Conservation (phyloP, 768 basidiomycete genomes). For the Glaciozyma martinii region DNA sequence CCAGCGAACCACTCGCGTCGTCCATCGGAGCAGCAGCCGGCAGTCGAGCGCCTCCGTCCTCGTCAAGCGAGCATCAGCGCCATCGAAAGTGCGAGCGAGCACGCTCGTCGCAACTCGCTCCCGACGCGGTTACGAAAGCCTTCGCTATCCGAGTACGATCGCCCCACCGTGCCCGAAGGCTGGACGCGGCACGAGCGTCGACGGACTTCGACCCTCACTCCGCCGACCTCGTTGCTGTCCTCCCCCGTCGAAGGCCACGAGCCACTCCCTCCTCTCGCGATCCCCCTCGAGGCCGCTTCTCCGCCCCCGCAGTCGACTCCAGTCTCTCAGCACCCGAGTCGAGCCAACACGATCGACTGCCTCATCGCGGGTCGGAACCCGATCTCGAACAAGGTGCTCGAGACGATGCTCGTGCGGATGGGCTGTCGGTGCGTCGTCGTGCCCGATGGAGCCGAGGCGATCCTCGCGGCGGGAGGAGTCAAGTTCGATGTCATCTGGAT, state of each 20-base stretch:
- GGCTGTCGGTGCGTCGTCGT: slow-evolving; percentile 95
- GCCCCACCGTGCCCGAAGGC: slow-evolving; percentile 7
- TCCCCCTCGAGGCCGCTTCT: not conserved
- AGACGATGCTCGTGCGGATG: slow-evolving; percentile 82
- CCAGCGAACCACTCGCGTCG: slow-evolving; percentile 53
- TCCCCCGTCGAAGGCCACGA: slow-evolving; percentile 5
- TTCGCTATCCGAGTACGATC: not conserved
- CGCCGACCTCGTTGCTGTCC: slow-evolving; percentile 7
- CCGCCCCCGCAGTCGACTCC: slow-evolving; percentile 15
- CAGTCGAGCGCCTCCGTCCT: slow-evolving; percentile 67
- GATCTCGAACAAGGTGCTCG: slow-evolving; percentile 93
- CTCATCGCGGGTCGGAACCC: slow-evolving; percentile 95
- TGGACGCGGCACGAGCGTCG: slow-evolving; percentile 13
- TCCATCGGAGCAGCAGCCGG: slow-evolving; percentile 6
- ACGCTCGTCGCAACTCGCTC: slow-evolving; percentile 34
- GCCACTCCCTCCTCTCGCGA: slow-evolving; percentile 17
- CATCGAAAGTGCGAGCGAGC: slow-evolving; percentile 2
- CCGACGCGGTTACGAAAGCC: slow-evolving; percentile 29
- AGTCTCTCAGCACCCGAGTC: not conserved
- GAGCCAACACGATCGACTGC: slow-evolving; percentile 62
- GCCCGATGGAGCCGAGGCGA: slow-evolving; percentile 91
- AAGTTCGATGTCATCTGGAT: slow-evolving; percentile 33
- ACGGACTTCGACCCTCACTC: slow-evolving; percentile 4
- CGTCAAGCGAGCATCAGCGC: slow-evolving; percentile 21
- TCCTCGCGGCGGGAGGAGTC: slow-evolving; percentile 94